Evolutionary conservation across 23 red algal genomes (phyloP).

Genomic region (Cyanidioschyzon merolae): DNA sequence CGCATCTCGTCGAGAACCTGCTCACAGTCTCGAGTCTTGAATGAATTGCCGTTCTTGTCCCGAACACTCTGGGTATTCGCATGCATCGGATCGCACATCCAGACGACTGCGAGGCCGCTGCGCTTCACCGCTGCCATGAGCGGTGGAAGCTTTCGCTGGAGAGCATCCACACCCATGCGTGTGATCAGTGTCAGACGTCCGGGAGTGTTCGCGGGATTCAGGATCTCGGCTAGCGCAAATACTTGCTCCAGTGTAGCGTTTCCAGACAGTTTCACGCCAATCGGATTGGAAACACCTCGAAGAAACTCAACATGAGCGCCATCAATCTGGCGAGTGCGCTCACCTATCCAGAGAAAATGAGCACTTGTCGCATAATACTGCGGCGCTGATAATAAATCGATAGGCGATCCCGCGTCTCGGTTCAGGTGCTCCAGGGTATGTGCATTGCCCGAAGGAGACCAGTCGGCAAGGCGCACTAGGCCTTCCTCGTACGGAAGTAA

Average conservation of each 20-base stretch:
- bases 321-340: conserved; percentile 68
- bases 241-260: conserved; percentile 35
- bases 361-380: conserved; percentile 33
- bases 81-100: conserved; percentile 83
- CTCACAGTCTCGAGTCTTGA: conserved; percentile 43
- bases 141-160: conserved; percentile 50
- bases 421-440: not conserved
- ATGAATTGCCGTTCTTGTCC: not conserved
- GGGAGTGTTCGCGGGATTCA: conserved; percentile 64
- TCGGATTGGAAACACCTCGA: conserved; percentile 71
- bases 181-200: conserved; percentile 69
- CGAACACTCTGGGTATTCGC: conserved; percentile 31
- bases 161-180: conserved; percentile 49
- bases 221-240: conserved; percentile 37
- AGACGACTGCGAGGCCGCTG: conserved; percentile 58
- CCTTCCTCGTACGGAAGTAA: conserved; percentile 33
- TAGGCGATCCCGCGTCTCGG: not conserved
- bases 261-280: conserved; percentile 57
- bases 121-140: conserved; percentile 51
- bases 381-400: not conserved
- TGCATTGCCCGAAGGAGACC: no score
- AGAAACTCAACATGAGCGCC: conserved; percentile 87
- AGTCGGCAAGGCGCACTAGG: not conserved
- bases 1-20: conserved; percentile 53
- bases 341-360: conserved; percentile 76